Evolutionary conservation across 805 yeast species (phyloP), one percentile per base, ranked within the genome.

Genomic region (Myxozyma kluyveri): DNA sequence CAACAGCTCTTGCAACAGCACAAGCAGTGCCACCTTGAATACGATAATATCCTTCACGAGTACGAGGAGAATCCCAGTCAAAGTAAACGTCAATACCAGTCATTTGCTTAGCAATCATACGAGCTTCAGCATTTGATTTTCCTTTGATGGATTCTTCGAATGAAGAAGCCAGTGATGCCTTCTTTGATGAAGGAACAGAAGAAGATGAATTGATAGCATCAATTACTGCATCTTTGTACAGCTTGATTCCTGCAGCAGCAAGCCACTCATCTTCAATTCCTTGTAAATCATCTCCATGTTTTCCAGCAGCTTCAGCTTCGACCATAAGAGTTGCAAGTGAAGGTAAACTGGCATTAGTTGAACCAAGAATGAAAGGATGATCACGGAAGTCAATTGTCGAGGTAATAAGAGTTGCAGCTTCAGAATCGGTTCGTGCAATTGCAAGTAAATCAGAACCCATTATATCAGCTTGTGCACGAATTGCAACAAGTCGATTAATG

Each of bases 381-480:
- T 91, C 98, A 71, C 98, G 82, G 72, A 78, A 82, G 72, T 91
- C 98, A 65, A 91, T 90, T 48, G 97, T 86, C 19, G 96, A 88
- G 55, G 96, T 88, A 68, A 91, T 77, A 68, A 91, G 79, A 48
- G 97, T 91, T 43, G 97, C 98, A 61, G 96, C 97, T 75, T 91
- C 98, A 49, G 96, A 88, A 72, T 91, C 98, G 35, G 97, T 89
- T 76, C 98, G 83, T 47, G 97, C 97, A 65, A 91, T 95, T 60
- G 84, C 80, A 59, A 91, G 73, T 67, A 91, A 78, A 67, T 89
- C 89, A 40, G 89, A 80, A 47, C 95, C 93, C 73, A 88, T 82
- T 57, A 90, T 86, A 73, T 91, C 98, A 44, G 97, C 96, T 65
- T 95, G 82, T 57, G 96, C 88, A 72, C 98, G 84, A 65, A 91